Percentiles rank a stretch among this genome's conserved stretches.
These are phyloP conservation scores for Calonectria ilicicola DNA, from an alignment of 2,329 filamentous ascomycete genomes.

Conservation along the genomic window DNA sequence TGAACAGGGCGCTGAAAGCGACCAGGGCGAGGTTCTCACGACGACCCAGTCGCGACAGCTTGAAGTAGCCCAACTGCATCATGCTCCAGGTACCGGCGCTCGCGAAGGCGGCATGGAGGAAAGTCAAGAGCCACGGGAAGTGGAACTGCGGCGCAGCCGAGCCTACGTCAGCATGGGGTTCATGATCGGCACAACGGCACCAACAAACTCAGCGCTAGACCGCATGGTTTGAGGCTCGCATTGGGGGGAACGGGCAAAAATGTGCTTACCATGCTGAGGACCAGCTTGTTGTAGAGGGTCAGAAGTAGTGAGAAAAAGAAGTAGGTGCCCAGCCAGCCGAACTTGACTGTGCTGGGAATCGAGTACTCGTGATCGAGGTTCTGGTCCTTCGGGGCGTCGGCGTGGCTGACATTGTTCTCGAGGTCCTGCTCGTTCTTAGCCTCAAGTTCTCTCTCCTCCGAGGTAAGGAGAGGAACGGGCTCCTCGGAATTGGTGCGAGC, in stretches of 20 bases:
- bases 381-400: slow-evolving; percentile 44
- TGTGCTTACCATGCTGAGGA: slow-evolving; percentile 61
- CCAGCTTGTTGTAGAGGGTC: slow-evolving; percentile 71
- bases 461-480: slow-evolving; percentile 45
- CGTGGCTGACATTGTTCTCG: slow-evolving; percentile 45
- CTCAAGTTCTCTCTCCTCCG: slow-evolving; percentile 47
- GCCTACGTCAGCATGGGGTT: slow-evolving; percentile 35
- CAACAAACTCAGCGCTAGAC: neutral
- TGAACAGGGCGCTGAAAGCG: slow-evolving; percentile 71
- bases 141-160: slow-evolving; percentile 56
- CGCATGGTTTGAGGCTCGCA: neutral
- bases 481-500: slow-evolving; percentile 48
- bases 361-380: slow-evolving; percentile 60
- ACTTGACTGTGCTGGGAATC: slow-evolving; percentile 58
- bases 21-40: slow-evolving; percentile 67
- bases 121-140: slow-evolving; percentile 72
- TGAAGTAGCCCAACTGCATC: slow-evolving; percentile 64
- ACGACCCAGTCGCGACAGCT: slow-evolving; percentile 62
- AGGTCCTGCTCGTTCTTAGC: slow-evolving; percentile 47
- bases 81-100: slow-evolving; percentile 67
- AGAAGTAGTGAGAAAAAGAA: slow-evolving; percentile 62
- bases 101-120: slow-evolving; percentile 68
- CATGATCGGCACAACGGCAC: slow-evolving; percentile 14
- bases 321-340: slow-evolving; percentile 63
- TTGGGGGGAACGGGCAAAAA: neutral